These are phyloP conservation scores for Ogataea hybrid DNA, from an alignment of 1,139 yeast species.

Conservation along the genomic window DNA sequence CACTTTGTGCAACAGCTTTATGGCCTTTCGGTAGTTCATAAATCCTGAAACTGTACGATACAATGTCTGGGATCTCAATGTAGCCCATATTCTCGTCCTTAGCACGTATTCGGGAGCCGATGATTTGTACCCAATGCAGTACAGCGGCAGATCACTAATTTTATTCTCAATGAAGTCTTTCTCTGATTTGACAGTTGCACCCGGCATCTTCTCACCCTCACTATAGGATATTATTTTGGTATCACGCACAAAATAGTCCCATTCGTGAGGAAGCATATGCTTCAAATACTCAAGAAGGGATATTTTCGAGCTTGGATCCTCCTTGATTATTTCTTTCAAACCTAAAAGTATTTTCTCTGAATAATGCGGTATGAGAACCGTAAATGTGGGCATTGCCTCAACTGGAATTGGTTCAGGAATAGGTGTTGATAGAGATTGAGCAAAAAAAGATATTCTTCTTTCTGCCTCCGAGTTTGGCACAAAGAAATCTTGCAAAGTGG, in stretches of 20 bases:
- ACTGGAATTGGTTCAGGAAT: conserved; percentile 71
- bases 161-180: conserved; percentile 37
- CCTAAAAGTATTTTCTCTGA: no score
- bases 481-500: conserved; percentile 41
- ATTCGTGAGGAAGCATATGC: no score
- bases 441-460: conserved; percentile 80
- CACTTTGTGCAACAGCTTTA: conserved; percentile 59
- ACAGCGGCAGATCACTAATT: conserved; percentile 61
- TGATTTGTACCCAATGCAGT: conserved; percentile 68
- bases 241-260: no score
- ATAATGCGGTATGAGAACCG: no score
- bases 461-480: conserved; percentile 70
- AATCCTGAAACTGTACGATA: conserved; percentile 79
- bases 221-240: no score
- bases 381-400: conserved; percentile 76
- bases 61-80: conserved; percentile 72
- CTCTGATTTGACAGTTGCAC: no score
- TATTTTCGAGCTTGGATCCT: no score
- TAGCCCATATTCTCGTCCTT: conserved; percentile 81
- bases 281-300: no score
- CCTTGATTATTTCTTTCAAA: no score
- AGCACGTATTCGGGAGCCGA: conserved; percentile 59
- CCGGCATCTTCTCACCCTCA: no score
- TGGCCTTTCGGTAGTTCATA: conserved; percentile 47
- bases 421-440: conserved; percentile 80